Evolutionary conservation across 164 flowering plant genomes (phyloP), one percentile per base, ranked within the genome.

Genomic region (Paratinospora sagittata): DNA sequence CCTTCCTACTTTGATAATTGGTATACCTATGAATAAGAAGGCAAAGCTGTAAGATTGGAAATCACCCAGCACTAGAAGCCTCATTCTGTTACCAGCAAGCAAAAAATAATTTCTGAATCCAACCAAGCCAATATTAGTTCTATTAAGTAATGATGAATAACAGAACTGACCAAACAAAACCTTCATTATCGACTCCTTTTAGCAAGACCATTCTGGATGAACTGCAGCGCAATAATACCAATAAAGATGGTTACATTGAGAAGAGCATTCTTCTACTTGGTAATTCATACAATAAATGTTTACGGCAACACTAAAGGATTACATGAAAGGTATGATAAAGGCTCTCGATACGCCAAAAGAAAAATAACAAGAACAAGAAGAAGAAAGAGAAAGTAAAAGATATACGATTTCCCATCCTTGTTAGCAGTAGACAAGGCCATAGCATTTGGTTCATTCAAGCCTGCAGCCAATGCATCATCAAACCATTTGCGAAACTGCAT

Each of bases 141-240:
- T 58, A 72, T 16, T 36, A 45, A 58, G 52, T 13, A 67, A 66
- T 41, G 69, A 13, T 23, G 27, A 33, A 33, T 67, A 75, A 71
- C 17, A 66, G 43, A 45, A 82, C 89, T 80, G 67, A 94, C 98
- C 99, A 95, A 73, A 90, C 92, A 85, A 95, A 95, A 63, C 99
- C 97, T 82, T 88, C 84, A 70, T 83, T 77, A 73, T 92, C 98
- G 72, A 95, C 74, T 63, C 98, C 97, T 82, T 95, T 92, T 21
- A 95, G 87, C 85, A 92, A 80, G 57, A 95, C 98, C 84, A 95
- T 91, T 65, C 98, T 77, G 33, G 98, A 95, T 23, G 98, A 92
- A 33, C 96, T 94, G 85, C 74, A 77, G 3, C 36, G 45, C 60
- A 19, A 52, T 16, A 52, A 52, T 52, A 52, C 23, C 21, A 16